A percentile compares a stretch with the other conserved stretches of the same genome.
Evolutionary conservation across 1,284 basidiomycete species (phyloP).

Genomic region (Sporisorium sorghi): DNA sequence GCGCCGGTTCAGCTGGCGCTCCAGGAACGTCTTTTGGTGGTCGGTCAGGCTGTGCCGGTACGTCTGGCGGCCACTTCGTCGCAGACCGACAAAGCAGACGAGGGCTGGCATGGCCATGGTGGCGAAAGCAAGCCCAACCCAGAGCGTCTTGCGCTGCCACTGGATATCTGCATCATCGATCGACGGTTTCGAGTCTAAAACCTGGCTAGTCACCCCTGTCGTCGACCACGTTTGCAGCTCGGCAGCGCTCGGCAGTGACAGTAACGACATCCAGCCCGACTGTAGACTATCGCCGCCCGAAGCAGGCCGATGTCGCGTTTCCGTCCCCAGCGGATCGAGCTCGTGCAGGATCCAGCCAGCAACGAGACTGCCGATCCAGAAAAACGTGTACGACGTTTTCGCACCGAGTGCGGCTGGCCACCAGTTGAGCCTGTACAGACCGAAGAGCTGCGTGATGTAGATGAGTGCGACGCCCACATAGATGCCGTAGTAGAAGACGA

Average conservation of each 20-base stretch:
- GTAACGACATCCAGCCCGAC: constrained; percentile 3
- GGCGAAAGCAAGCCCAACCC: constrained; percentile 73
- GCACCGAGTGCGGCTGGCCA: constrained; percentile 72
- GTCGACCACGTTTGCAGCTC: constrained; percentile 22
- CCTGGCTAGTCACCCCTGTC: background rate
- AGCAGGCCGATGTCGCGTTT: constrained; percentile 26
- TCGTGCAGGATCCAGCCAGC: constrained; percentile 72
- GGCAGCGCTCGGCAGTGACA: constrained; percentile 25
- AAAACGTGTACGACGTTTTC: constrained; percentile 72
- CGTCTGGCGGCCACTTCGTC: constrained; percentile 62
- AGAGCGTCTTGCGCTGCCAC: constrained; percentile 74
- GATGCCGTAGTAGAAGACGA: constrained; percentile 68
- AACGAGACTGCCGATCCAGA: constrained; percentile 72
- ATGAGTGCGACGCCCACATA: constrained; percentile 70
- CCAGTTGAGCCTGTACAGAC: constrained; percentile 72
- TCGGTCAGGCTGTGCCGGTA: constrained; percentile 69
- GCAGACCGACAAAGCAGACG: constrained; percentile 63
- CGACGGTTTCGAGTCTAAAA: constrained; percentile 12
- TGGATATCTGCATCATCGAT: constrained; percentile 69
- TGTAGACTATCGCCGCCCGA: background rate
- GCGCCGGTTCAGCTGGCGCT: constrained; percentile 70
- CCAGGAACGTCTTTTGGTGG: constrained; percentile 71
- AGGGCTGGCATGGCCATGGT: constrained; percentile 74
- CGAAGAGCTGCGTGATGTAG: constrained; percentile 74
- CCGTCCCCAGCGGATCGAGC: constrained; percentile 50